Percentiles rank a stretch among this genome's conserved stretches.
These are phyloP conservation scores for Benincasa hispida DNA, from an alignment of 306 rosid genomes.

Conservation along the genomic window DNA sequence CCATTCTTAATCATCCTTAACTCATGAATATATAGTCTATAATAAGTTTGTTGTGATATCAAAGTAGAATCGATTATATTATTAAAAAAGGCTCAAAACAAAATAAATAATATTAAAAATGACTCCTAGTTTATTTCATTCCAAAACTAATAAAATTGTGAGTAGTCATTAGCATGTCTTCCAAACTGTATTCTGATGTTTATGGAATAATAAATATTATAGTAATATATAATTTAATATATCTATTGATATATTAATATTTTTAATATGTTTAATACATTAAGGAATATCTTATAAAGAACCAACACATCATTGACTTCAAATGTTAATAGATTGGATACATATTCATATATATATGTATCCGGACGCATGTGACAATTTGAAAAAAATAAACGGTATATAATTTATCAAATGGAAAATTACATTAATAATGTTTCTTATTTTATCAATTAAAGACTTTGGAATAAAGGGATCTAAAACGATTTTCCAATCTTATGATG, in stretches of 20 bases:
- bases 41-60: no score
- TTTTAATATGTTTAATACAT: background rate
- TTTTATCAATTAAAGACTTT: background rate
- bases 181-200: background rate
- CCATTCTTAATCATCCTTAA: no score
- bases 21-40: no score
- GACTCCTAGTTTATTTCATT: background rate
- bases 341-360: no score
- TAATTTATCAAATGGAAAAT: background rate
- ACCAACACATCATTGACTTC: background rate
- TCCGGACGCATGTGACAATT: background rate
- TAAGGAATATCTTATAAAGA: background rate
- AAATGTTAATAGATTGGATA: background rate
- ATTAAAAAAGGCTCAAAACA: no score
- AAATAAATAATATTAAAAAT: background rate
- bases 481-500: background rate
- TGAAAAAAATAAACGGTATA: no score
- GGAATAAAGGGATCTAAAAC: background rate
- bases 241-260: background rate
- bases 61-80: no score
- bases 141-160: background rate
- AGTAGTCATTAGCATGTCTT: background rate
- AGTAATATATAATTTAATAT: background rate
- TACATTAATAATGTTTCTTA: background rate
- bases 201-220: background rate